Base-by-base conservation (phyloP, 2,329 filamentous ascomycete species). In the Ophiostoma piceae region DNA sequence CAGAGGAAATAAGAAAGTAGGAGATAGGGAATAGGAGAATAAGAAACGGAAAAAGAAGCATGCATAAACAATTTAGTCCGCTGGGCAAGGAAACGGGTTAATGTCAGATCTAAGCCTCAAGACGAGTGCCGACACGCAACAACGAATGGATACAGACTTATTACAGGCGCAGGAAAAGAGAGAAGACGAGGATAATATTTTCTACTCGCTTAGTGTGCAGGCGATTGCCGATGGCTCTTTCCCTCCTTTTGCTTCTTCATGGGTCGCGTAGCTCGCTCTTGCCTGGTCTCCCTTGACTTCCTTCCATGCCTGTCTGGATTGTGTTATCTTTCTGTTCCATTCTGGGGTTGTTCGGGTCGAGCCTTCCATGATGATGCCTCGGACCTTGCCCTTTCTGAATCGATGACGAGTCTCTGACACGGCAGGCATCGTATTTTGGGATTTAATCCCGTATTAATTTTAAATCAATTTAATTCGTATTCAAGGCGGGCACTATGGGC, bases 381-480 rank as follows among this genome's bases (percentile, higher is more conserved):
- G 51, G 51, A 57, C 11, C 51, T 57, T 57, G 22, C 51, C 22
- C 11, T 57, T 57, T 57, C 51, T 12, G 51, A 47, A 6, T 47
- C 22, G 51, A 26, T 57, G 51, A 57, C 51, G 51, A 57, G 51
- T 57, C 51, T 57, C 51, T 57, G 51, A 14, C 51, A 57, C 47
- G 51, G 51, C 7, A 29, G 8, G 8, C 8, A 57, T 16, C 8
- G 11, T 35, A n/a, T 57, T 57, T 16, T 32, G 1, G 26, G 57
- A 41, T 32, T 62, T 16, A 62, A 29, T 8, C 12, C 16, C 57
- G 57, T 62, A 62, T 62, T 62, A 62, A 32, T 32, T 32, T 32
- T 32, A 62, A 62, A 8, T 62, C 32, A 19, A 5, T 32, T 16
- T 32, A 62, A 32, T 3, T 62, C 32, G 57, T 32, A 62, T 29